Percentiles rank a stretch among this genome's conserved stretches.
Evolutionary conservation across 768 basidiomycete species (phyloP).

Genomic region (Tulasnella sp.): DNA sequence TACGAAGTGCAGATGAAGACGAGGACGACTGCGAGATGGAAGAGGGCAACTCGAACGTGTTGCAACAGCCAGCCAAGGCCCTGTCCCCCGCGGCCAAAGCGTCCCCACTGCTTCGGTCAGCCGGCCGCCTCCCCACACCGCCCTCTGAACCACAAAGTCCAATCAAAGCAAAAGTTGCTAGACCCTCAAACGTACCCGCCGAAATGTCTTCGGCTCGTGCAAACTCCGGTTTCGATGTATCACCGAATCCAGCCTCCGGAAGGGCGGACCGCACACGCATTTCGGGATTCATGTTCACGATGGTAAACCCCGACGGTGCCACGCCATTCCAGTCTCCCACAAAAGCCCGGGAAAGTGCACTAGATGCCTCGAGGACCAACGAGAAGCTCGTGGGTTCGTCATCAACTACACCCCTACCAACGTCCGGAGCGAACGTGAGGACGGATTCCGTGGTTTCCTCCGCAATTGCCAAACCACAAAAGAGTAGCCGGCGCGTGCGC

Average conservation of each 20-base stretch:
- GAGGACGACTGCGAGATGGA: background rate
- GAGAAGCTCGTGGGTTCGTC: background rate
- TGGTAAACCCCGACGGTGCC: background rate
- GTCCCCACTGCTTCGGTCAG: background rate
- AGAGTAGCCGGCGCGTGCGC: background rate
- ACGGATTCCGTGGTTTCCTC: background rate
- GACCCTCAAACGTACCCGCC: background rate
- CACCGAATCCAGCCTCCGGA: background rate
- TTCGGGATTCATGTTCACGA: background rate
- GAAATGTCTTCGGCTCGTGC: background rate
- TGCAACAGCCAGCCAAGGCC: background rate
- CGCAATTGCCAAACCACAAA: background rate
- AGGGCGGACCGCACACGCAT: background rate
- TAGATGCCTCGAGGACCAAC: background rate
- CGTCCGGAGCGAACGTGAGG: background rate
- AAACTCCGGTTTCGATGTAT: background rate
- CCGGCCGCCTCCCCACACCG: background rate
- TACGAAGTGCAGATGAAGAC: conserved; percentile 11
- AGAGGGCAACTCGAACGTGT: background rate
- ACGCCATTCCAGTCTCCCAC: background rate
- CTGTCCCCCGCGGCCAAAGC: background rate
- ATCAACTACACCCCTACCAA: background rate
- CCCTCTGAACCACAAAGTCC: background rate
- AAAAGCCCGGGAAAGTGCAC: background rate
- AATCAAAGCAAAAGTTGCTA: background rate